A percentile compares a stretch with the other conserved stretches of the same genome.
These are phyloP conservation scores for Larix kaempferi DNA, from an alignment of 75 land plant genomes.

Conservation along the genomic window DNA sequence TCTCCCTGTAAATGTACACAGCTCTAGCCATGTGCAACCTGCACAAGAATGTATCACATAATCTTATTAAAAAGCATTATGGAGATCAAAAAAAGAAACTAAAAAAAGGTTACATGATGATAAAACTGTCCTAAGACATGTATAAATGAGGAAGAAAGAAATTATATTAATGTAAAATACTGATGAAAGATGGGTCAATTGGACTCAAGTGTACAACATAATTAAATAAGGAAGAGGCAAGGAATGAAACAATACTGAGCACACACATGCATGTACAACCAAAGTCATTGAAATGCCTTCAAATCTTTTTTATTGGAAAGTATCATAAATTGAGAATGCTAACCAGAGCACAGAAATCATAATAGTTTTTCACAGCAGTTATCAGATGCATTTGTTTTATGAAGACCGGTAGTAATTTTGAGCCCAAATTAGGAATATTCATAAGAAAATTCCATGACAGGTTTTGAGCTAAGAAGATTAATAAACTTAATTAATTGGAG, in stretches of 20 bases:
- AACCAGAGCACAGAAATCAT: not conserved
- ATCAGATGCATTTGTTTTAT: not conserved
- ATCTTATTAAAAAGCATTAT: not conserved
- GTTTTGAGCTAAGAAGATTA: not conserved
- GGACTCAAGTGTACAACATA: no score
- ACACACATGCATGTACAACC: not conserved
- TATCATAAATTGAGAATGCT: not conserved
- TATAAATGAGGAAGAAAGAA: not conserved
- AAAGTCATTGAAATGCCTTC: not conserved
- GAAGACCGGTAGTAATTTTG: not conserved
- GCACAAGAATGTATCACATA: not conserved
- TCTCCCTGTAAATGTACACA: conserved; percentile 88
- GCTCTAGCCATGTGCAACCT: conserved; percentile 94
- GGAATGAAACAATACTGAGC: not conserved
- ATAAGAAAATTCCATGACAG: not conserved
- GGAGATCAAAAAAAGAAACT: not conserved
- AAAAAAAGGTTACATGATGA: not conserved
- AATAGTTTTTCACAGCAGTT: not conserved
- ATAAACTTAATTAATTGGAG: not conserved
- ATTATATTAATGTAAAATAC: no score
- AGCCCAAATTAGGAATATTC: not conserved
- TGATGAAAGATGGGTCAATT: no score
- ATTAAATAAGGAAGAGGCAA: not conserved
- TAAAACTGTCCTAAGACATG: not conserved
- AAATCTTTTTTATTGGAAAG: not conserved